These are phyloP conservation scores for Boletellus sp. DNA, from an alignment of 768 basidiomycete genomes.

Conservation along the genomic window DNA sequence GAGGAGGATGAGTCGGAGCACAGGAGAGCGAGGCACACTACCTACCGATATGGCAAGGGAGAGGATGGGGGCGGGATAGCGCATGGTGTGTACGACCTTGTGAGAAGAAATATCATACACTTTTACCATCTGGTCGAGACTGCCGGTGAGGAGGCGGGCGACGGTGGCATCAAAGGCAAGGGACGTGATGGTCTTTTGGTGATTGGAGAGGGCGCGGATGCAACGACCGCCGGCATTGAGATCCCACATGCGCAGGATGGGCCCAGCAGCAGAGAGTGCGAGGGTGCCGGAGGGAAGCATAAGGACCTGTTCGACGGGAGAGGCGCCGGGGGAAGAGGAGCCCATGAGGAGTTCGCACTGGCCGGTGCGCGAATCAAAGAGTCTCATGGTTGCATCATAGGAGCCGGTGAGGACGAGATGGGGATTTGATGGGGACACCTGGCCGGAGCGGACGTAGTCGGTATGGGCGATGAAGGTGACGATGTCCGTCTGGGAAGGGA, in stretches of 20 bases:
- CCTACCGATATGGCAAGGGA: slow-evolving; percentile 85
- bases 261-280: slow-evolving; percentile 83
- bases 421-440: slow-evolving; percentile 79
- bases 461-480: slow-evolving; percentile 81
- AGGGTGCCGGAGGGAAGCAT: slow-evolving; percentile 89
- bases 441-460: slow-evolving; percentile 94
- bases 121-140: slow-evolving; percentile 97
- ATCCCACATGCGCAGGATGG: slow-evolving; percentile 94
- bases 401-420: slow-evolving; percentile 87
- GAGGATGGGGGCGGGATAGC: slow-evolving; percentile 90
- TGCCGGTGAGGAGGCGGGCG: slow-evolving; percentile 80
- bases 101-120: slow-evolving; percentile 94
- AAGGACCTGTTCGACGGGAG: slow-evolving; percentile 87
- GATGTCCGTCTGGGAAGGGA: slow-evolving; percentile 80
- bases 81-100: slow-evolving; percentile 97
- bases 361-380: slow-evolving; percentile 85
- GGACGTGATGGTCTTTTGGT: slow-evolving; percentile 95
- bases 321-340: slow-evolving; percentile 24
- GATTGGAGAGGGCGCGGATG: slow-evolving; percentile 88
- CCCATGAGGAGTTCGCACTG: slow-evolving; percentile 83
- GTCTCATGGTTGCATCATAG: slow-evolving; percentile 86
- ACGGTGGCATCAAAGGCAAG: slow-evolving; percentile 76
- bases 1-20: slow-evolving; percentile 9
- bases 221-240: slow-evolving; percentile 88
- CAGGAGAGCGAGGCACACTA: neutral